phyloP scores from a whole-genome alignment of 108 stramenopile species.

The Aurantiochytrium sp. region DNA sequence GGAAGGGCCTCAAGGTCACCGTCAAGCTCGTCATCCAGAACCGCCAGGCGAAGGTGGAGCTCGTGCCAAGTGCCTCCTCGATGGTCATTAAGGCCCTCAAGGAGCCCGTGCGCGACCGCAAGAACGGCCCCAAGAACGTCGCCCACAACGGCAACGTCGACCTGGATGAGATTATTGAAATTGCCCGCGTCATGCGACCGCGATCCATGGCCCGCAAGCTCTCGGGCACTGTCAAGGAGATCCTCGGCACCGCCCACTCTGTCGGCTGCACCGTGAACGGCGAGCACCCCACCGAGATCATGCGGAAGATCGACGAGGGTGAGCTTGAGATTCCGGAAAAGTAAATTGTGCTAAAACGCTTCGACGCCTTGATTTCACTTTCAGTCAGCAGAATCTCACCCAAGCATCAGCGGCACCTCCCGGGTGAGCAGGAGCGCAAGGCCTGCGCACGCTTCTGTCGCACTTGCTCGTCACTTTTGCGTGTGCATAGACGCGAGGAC shows the following conservation, averaged over 20 bases:
- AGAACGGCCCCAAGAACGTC: conserved; percentile 75
- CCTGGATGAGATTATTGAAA: conserved; percentile 94
- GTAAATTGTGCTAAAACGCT: conserved; percentile 44
- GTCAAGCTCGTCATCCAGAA: conserved; percentile 99
- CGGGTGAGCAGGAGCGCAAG: too few relatives aligned
- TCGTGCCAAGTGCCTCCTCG: conserved; percentile 94
- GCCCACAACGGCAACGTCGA: conserved; percentile 99
- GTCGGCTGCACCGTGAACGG: conserved; percentile 99
- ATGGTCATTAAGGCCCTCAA: conserved; percentile 99
- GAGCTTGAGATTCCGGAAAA: conserved; percentile 85
- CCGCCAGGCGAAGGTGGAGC: conserved; percentile 94
- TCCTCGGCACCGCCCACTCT: conserved; percentile 96
- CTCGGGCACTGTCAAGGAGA: conserved; percentile 95
- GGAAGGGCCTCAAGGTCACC: conserved; percentile 99
- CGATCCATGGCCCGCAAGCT: conserved; percentile 92
- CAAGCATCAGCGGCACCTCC: too few relatives aligned
- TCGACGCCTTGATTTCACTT: not conserved
- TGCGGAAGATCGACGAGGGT: conserved; percentile 79
- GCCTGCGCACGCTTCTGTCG: too few relatives aligned
- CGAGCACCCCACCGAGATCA: conserved; percentile 87
- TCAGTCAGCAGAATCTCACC: too few relatives aligned
- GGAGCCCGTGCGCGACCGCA: conserved; percentile 98
- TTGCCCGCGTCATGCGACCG: conserved; percentile 93
- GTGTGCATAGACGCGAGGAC: too few relatives aligned
- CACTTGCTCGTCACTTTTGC: too few relatives aligned